Conservation (phyloP, 2,329 filamentous ascomycete genomes). For the Nothomitra cinnamomea region DNA sequence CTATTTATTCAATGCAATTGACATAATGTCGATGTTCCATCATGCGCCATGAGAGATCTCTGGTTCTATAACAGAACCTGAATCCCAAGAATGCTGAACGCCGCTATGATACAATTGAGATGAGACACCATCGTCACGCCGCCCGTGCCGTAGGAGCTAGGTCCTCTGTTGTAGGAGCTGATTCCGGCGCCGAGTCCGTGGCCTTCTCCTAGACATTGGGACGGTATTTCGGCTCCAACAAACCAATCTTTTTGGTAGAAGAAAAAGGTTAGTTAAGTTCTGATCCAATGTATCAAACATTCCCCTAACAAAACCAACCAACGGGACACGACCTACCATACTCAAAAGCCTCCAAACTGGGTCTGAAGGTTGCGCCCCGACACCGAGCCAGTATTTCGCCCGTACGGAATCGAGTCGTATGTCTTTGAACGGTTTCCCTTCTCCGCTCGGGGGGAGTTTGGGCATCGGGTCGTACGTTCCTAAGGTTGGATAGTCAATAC, state of each 20-base stretch:
- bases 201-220: neutral
- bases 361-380: conserved; percentile 87
- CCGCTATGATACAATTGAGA: too few species aligned
- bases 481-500: too few species aligned
- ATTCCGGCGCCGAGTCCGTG: neutral
- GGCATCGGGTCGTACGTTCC: conserved; percentile 55
- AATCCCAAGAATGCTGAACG: too few species aligned
- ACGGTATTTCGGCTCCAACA: conserved; percentile 2
- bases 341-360: conserved; percentile 71
- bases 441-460: conserved; percentile 41
- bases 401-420: conserved; percentile 68
- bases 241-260: conserved; percentile 4
- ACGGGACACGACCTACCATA: conserved; percentile 43
- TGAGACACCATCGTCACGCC: too few species aligned
- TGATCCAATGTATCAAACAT: neutral
- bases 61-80: too few species aligned
- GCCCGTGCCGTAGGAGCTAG: neutral
- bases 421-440: conserved; percentile 70
- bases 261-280: neutral
- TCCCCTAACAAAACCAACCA: neutral
- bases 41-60: too few species aligned
- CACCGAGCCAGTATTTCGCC: conserved; percentile 90
- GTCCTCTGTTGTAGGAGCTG: neutral
- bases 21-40: too few species aligned
- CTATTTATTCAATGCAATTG: too few species aligned